Base-by-base conservation (phyloP, 768 basidiomycete genomes). In the Naganishia randhawae region DNA sequence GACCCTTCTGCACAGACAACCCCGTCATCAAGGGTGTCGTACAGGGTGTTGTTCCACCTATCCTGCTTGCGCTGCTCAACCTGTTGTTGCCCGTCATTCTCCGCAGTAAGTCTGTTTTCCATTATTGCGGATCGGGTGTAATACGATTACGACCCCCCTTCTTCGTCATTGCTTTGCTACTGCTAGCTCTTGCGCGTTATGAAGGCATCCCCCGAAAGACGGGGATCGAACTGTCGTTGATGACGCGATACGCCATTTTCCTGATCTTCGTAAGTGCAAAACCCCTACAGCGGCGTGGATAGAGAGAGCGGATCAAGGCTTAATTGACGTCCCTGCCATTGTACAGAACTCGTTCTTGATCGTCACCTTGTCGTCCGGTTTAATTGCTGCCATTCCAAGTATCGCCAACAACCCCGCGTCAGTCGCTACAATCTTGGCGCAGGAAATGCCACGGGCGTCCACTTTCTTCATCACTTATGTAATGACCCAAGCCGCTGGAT, bases 211-310 rank as follows among this genome's bases (percentile, higher is more conserved):
- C 95, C 0, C 88, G 89, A 72, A 84, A 84, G 37, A 90, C 88
- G 0, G 88, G 86, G 0, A 81, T 98, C 48, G 95, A 99, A 73
- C 84, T 96, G 5, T 90, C 88, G 62, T 80, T 99, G 75, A 96
- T 97, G 94, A 87, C 86, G 0, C 84, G 96, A 25, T 98, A 84
- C 81, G 95, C 95, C 82, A 82, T 91, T 71, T 96, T 96, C 84
- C 89, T 90, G 82, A 90, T 94, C 55, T 81, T 96, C 63, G 91
- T 94, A 80, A 71, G 91, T 86, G 27, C 16, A 37, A 32, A 9
- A 1, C 9, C 25, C 55, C 50, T 25, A 35, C 17, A 45, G 14
- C 6, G 33, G 31, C 4, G 39, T 51, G 27, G 32, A 71, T 19
- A 33, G 8, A 11, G 32, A n/a, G n/a, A n/a, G n/a, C n/a, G n/a